Evolutionary conservation across 108 stramenopile genomes (phyloP).

Genomic region (Nannochloropsis oceanica): DNA sequence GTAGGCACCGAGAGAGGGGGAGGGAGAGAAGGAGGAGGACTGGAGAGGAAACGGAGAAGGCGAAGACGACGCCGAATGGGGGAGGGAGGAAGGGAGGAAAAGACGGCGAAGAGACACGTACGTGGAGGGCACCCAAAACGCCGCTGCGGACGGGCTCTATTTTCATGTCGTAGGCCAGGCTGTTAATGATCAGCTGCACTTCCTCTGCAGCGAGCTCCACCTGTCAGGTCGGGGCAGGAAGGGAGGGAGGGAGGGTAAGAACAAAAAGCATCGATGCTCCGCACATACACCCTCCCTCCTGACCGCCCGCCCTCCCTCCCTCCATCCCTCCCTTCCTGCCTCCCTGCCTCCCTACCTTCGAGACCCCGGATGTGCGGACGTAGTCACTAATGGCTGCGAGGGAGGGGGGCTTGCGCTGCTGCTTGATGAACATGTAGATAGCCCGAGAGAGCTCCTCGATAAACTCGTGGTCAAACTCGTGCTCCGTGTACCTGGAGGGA

Average conservation of each 20-base stretch:
- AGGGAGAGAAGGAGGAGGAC: not conserved
- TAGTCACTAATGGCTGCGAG: constrained; percentile 49
- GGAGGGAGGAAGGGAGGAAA: not conserved
- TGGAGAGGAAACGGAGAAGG: no score
- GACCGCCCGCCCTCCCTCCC: not conserved
- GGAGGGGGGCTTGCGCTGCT: constrained; percentile 33
- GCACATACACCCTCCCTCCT: not conserved
- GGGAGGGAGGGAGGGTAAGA: not conserved
- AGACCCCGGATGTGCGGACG: constrained; percentile 60
- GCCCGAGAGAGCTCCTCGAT: constrained; percentile 71
- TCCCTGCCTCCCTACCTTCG: not conserved
- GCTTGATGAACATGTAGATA: constrained; percentile 39
- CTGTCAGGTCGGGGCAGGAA: constrained; percentile 1
- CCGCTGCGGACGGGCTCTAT: constrained; percentile 8
- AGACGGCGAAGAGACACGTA: not conserved
- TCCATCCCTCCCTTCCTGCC: not conserved
- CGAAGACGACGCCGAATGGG: no score
- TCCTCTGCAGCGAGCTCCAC: constrained; percentile 69
- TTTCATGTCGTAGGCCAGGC: constrained; percentile 15
- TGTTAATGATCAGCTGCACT: constrained; percentile 58
- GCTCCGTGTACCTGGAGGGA: constrained; percentile 45
- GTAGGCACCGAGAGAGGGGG: not conserved
- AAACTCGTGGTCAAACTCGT: constrained; percentile 95
- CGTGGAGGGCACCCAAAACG: constrained; percentile 5
- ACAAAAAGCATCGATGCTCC: not conserved